These are phyloP conservation scores for Verticillium nonalfalfae DNA, from an alignment of 2,329 filamentous ascomycete species.

Conservation along the genomic window DNA sequence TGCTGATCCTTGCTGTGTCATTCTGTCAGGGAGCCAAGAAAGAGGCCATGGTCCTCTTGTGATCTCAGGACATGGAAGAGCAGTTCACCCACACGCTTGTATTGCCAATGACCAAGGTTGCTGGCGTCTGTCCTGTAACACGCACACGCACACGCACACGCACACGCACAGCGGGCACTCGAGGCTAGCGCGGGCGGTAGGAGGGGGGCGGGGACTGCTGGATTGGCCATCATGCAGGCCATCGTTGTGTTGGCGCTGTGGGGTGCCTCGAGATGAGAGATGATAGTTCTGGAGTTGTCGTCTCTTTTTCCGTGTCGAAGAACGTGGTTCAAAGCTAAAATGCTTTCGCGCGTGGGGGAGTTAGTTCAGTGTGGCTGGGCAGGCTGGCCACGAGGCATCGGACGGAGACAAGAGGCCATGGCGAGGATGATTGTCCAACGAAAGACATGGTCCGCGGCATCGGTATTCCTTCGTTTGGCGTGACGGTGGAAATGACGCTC, in stretches of 20 bases:
- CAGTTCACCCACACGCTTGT: neutral
- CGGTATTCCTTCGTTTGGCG: neutral
- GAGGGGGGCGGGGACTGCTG: neutral
- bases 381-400: neutral
- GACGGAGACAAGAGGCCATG: neutral
- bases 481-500: neutral
- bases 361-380: neutral
- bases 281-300: too few relatives aligned
- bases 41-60: neutral
- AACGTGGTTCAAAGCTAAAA: neutral
- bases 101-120: neutral
- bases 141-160: neutral
- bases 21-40: neutral
- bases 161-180: neutral
- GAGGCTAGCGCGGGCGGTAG: neutral
- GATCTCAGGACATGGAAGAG: neutral
- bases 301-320: neutral
- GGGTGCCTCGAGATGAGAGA: neutral
- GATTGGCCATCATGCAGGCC: neutral
- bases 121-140: neutral
- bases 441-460: neutral
- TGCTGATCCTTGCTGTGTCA: neutral
- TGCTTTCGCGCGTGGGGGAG: neutral
- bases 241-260: neutral
- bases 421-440: neutral